Evolutionary conservation across 2,329 filamentous ascomycete genomes (phyloP).

Genomic region (Biscogniauxia marginata): DNA sequence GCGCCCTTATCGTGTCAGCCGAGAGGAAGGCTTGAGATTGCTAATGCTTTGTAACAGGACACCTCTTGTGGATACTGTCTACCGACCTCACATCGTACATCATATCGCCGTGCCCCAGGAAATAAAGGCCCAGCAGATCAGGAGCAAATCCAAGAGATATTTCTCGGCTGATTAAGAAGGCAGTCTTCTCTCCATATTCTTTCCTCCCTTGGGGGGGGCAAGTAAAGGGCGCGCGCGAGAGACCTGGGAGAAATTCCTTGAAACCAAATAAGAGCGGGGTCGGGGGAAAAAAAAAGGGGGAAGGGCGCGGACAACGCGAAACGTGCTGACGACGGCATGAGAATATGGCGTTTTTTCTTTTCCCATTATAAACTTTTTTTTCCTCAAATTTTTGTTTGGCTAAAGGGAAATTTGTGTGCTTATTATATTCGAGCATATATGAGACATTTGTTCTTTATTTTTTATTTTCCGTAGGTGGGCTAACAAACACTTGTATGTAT

Average conservation of each 20-base stretch:
- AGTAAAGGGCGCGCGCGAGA: neutral
- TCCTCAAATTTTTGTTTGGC: neutral
- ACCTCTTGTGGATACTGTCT: conserved; percentile 30
- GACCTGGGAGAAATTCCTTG: no score
- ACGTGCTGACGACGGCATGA: conserved; percentile 14
- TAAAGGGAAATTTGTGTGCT: neutral
- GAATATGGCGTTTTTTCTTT: conserved; percentile 2
- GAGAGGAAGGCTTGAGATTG: neutral
- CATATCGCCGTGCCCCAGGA: conserved; percentile 73
- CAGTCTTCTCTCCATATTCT: neutral
- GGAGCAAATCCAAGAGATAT: conserved; percentile 68
- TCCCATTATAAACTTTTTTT: no score
- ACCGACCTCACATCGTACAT: conserved; percentile 81
- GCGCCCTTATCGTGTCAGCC: conserved; percentile 13
- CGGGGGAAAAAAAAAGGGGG: neutral
- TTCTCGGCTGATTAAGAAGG: conserved; percentile 60
- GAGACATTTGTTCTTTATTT: neutral
- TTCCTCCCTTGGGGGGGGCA: neutral
- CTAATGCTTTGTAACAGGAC: conserved; percentile 17
- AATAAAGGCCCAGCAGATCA: conserved; percentile 65
- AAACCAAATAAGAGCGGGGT: no score
- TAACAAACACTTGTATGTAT: no score
- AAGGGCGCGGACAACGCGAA: conserved; percentile 2
- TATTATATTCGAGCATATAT: neutral
- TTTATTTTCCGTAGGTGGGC: no score